Evolutionary conservation across 805 yeast species (phyloP), one percentile per base, ranked within the genome.

Genomic region (Blastobotrys muscicola): DNA sequence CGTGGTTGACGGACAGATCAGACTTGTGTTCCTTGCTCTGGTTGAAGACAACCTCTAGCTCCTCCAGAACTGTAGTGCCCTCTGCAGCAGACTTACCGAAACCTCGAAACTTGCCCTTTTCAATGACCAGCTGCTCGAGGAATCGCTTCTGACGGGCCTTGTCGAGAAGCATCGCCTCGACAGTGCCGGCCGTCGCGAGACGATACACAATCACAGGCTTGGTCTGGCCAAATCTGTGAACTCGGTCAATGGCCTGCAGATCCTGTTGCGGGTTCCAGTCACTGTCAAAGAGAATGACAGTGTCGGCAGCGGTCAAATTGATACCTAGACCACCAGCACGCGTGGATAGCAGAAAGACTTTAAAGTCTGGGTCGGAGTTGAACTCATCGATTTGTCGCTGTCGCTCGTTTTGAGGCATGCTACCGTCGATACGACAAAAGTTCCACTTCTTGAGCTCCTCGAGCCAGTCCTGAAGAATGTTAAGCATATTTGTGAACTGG

Each of bases 221-320:
- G 1, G 67, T 71, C 60, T 90, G 98, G 0, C 97, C 97, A 43
- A 92, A 85, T 56, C 98, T 70, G 59, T 90, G 97, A 9, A 84
- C 94, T 43, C 98, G 71, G 55, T 89, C 97, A 78, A 90, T 90
- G 0, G 97, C 97, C 60, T 90, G 98, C 41, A 87, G 66, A 62
- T 90, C 97, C 49, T 86, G 94, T 57, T 90, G 97, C 0, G 97
- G 98, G 56, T 90, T 90, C 95, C 97, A 90, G 58, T 90, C 98
- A 45, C 86, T 82, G 56, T 90, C 98, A 57, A 85, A 87, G 8
- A 90, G 55, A 3, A 90, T 75, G 1, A 92, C 97, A 1, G 94
- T 80, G 50, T 92, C 97, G 0, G 97, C 95, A 0, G 82, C 78
- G 0, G 81, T 75, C 44, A 90, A 67, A 56, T 90, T 90, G 36